Evolutionary conservation across 73 alveolate species (phyloP).

Genomic region (Paraurostyla sp.): DNA sequence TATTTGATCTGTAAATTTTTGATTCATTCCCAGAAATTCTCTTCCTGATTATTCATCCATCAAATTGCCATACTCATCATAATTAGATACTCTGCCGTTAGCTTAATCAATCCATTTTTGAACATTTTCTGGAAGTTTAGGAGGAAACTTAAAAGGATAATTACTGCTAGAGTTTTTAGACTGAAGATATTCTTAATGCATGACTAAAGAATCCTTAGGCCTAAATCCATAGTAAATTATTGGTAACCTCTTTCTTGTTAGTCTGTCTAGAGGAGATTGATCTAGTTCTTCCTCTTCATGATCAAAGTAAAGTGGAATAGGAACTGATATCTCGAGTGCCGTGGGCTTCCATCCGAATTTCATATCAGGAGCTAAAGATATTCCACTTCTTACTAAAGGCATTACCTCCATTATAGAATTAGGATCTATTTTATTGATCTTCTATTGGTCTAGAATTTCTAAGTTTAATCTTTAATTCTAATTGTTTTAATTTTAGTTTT

Average conservation of each 20-base stretch:
- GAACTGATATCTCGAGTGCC: conserved; percentile 31
- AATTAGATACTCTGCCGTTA: background rate
- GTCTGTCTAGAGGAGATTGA: conserved; percentile 12
- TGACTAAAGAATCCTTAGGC: conserved; percentile 24
- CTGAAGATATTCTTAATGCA: conserved; percentile 50
- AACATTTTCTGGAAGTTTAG: conserved; percentile 33
- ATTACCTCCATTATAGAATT: background rate
- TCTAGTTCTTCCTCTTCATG: conserved; percentile 25
- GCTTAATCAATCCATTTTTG: conserved; percentile 8
- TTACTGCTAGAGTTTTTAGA: background rate
- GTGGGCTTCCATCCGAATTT: conserved; percentile 51
- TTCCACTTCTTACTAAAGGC: conserved; percentile 45
- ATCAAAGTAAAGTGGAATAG: conserved; percentile 36
- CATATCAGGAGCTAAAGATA: conserved; percentile 51
- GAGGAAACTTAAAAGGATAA: conserved; percentile 60
- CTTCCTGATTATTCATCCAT: conserved; percentile 5
- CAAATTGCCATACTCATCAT: conserved; percentile 30
- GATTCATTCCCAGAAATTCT: conserved; percentile 40
- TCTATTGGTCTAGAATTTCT: too few species aligned
- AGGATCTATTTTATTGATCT: too few species aligned
- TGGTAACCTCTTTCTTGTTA: background rate
- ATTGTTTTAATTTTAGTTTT: too few species aligned
- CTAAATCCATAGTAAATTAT: conserved; percentile 35
- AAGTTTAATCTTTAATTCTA: too few species aligned
- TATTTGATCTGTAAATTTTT: background rate